Base-by-base conservation (phyloP, 2,329 filamentous ascomycete species). In the Ceratocystis destructans region DNA sequence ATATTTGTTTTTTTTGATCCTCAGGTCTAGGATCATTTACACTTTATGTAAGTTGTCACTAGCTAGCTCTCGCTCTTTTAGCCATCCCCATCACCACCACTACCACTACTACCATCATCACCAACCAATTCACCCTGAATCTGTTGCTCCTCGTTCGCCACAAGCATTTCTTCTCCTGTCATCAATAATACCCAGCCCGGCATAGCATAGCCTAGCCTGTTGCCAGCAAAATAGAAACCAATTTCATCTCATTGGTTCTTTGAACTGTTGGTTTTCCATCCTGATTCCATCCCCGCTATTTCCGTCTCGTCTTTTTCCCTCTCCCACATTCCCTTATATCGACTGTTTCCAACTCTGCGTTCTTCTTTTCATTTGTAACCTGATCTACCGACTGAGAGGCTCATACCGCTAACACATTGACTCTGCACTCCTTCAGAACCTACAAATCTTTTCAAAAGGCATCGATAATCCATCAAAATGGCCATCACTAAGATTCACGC, bases 401-500 rank as follows among this genome's bases (percentile, higher is more conserved):
- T 44, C 44, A 66, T 15, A 4, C 17, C 41, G 70, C 71, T 73
- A 68, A 64, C 67, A 64, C 67, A 65, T 63, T 59, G 53, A 61
- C 55, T 64, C 57, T 62, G 57, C 64, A 62, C 57, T 50, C 37
- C 37, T 15, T 41, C 59, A 64, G 63, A 65, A 66, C 44, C 45
- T 61, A 64, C 41, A 25, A 44, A 44, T 44, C 59, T 68, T 41
- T 65, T 59, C 63, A 66, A 66, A 64, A 64, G 57, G 61, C 57
- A 64, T 68, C 66, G 64, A 64, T 64, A 44, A 68, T 65, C 57
- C 33, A 67, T 73, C 79, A 92, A 76, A 72, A 99, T 99, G 94
- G 82, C 89, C 75, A 90, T 94, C 79, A 86, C 86, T 78, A 93
- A 92, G 83, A 84, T 94, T 76, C 88, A 92, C 84, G 89, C 89